Evolutionary conservation across 2,329 filamentous ascomycete genomes (phyloP).

Genomic region (Verticillium dahliae): DNA sequence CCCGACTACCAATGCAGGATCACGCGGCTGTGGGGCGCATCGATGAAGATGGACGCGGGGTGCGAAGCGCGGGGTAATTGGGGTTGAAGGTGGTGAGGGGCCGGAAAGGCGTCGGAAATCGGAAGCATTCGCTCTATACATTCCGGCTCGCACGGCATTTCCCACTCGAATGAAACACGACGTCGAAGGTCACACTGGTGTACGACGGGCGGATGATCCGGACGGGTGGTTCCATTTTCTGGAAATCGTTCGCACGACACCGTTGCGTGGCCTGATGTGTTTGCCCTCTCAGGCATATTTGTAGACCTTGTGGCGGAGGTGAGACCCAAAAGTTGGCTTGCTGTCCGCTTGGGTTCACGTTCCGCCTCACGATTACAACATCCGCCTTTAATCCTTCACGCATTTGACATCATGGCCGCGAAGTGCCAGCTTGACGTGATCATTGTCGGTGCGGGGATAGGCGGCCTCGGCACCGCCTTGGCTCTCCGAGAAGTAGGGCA

Average conservation of each 20-base stretch:
- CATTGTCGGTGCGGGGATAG: constrained; percentile 10
- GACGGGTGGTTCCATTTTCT: neutral
- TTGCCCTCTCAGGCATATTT: neutral
- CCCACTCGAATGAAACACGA: neutral
- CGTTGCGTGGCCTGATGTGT: neutral
- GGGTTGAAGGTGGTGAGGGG: neutral
- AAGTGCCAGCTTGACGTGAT: constrained; percentile 8
- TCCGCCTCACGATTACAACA: neutral
- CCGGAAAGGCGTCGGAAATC: neutral
- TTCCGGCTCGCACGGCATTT: neutral
- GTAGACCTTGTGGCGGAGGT: neutral
- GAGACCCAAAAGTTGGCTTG: neutral
- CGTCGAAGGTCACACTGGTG: neutral
- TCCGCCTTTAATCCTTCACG: neutral
- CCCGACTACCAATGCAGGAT: neutral
- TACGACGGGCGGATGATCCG: neutral
- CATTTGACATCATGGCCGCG: neutral
- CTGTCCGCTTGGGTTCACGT: neutral
- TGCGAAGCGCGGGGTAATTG: neutral
- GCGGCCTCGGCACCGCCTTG: constrained; percentile 10
- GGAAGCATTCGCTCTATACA: neutral
- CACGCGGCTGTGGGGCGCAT: neutral
- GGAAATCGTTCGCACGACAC: neutral
- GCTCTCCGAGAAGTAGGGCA: constrained; percentile 6
- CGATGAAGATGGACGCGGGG: neutral